A percentile compares a stretch with the other conserved stretches of the same genome.
Conservation (phyloP, 2,329 filamentous ascomycete genomes). For the Didymella keratinophila region DNA sequence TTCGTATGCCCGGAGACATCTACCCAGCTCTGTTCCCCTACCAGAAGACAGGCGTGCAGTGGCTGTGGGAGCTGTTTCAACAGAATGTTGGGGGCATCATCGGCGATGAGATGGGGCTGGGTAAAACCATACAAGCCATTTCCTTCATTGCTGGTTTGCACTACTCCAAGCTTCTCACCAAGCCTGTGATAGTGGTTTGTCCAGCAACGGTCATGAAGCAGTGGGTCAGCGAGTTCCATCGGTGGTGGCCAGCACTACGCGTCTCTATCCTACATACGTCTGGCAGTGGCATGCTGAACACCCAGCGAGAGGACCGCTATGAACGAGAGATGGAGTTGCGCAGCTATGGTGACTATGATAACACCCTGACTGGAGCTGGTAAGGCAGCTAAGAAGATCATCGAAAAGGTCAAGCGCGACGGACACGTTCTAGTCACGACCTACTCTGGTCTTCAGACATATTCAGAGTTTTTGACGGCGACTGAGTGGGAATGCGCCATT, state of each 20-base stretch:
- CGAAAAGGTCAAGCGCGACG: slow-evolving; percentile 79
- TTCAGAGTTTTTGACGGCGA: slow-evolving; percentile 78
- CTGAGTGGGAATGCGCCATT: slow-evolving; percentile 92
- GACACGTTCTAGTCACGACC: slow-evolving; percentile 93
- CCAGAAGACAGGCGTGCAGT: slow-evolving; percentile 95
- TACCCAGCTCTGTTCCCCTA: slow-evolving; percentile 94
- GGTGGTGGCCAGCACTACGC: slow-evolving; percentile 98
- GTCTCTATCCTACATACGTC: slow-evolving; percentile 96
- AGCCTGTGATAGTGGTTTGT: slow-evolving; percentile 89
- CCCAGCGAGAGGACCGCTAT: slow-evolving; percentile 65
- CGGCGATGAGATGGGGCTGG: slow-evolving; percentile 98
- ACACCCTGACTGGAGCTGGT: slow-evolving; percentile 62
- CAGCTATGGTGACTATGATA: slow-evolving; percentile 56
- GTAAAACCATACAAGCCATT: slow-evolving; percentile 85
- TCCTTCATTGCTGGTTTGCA: slow-evolving; percentile 90
- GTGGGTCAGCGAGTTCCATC: slow-evolving; percentile 98
- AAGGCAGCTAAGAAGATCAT: slow-evolving; percentile 82
- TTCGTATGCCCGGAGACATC: slow-evolving; percentile 89
- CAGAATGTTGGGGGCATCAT: slow-evolving; percentile 93
- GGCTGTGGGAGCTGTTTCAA: slow-evolving; percentile 90
- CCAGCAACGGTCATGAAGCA: slow-evolving; percentile 95
- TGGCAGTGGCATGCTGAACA: slow-evolving; percentile 93
- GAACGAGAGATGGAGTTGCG: slow-evolving; percentile 68
- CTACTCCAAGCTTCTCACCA: slow-evolving; percentile 83
- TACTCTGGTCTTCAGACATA: slow-evolving; percentile 97